A percentile compares a stretch with the other conserved stretches of the same genome.
phyloP scores from a whole-genome alignment of 495 filamentous ascomycete species.

The Aspergillus haitiensis region DNA sequence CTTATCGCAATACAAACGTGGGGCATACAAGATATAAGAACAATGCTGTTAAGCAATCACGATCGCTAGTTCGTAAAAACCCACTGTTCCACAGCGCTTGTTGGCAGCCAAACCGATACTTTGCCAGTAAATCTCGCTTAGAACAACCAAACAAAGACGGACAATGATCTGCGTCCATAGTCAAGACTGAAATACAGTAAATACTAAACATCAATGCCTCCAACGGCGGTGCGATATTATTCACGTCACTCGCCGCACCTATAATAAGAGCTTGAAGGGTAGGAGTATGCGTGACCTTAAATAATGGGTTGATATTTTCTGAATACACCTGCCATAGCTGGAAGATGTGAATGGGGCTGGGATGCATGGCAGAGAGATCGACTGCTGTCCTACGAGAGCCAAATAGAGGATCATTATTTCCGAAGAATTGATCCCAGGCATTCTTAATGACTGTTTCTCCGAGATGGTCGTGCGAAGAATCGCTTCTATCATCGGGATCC shows the following conservation, averaged over 20 bases:
- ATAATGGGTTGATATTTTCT: conserved; percentile 53
- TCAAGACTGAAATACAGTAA: conserved; percentile 52
- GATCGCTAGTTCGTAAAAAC: conserved; percentile 48
- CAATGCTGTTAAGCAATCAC: conserved; percentile 59
- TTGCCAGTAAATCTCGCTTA: conserved; percentile 46
- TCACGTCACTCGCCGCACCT: conserved; percentile 32
- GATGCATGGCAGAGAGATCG: conserved; percentile 51
- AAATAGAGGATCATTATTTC: conserved; percentile 49
- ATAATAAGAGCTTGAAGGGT: conserved; percentile 48
- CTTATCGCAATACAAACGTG: too few relatives aligned
- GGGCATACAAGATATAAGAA: conserved; percentile 57
- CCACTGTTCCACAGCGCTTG: conserved; percentile 52
- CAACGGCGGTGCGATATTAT: conserved; percentile 23
- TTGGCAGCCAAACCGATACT: conserved; percentile 55
- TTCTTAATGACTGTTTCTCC: conserved; percentile 38
- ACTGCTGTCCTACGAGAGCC: conserved; percentile 39
- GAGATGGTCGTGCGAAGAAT: conserved; percentile 31
- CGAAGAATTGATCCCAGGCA: conserved; percentile 44
- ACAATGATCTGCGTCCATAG: conserved; percentile 46
- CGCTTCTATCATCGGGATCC: conserved; percentile 26
- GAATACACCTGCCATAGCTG: conserved; percentile 52
- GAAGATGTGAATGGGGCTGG: conserved; percentile 43
- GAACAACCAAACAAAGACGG: conserved; percentile 39
- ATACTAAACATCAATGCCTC: conserved; percentile 57
- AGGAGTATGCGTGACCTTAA: conserved; percentile 55